A percentile compares a stretch with the other conserved stretches of the same genome.
These are phyloP conservation scores for Talaromyces trachyspermus DNA, from an alignment of 495 filamentous ascomycete species.

Conservation along the genomic window DNA sequence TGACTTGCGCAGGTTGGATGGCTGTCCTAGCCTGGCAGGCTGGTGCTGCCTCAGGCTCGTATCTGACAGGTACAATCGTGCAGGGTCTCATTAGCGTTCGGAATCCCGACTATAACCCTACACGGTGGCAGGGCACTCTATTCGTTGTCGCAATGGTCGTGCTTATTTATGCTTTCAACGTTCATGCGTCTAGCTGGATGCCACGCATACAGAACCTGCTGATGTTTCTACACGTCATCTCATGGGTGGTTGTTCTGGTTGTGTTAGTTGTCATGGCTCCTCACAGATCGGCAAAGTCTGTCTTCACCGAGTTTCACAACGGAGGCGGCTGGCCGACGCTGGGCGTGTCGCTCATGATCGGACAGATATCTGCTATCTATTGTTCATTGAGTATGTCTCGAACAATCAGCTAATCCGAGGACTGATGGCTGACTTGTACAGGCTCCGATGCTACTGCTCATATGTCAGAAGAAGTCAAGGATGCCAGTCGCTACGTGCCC, in stretches of 20 bases:
- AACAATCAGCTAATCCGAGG: constrained; percentile 2
- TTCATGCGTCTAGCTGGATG: constrained; percentile 27
- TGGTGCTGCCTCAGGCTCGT: constrained; percentile 27
- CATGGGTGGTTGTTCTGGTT: constrained; percentile 31
- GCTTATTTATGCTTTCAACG: constrained; percentile 34
- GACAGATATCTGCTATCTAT: constrained; percentile 35
- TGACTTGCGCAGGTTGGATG: constrained; percentile 42
- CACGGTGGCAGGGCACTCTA: constrained; percentile 37
- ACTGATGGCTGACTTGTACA: constrained; percentile 4
- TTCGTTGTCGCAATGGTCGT: constrained; percentile 38
- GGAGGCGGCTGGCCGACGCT: constrained; percentile 40
- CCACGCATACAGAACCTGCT: constrained; percentile 30
- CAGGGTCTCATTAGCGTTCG: constrained; percentile 33
- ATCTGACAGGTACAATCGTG: constrained; percentile 37
- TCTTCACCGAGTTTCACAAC: constrained; percentile 42
- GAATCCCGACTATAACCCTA: constrained; percentile 25
- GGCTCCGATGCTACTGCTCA: constrained; percentile 30
- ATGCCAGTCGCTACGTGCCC: constrained; percentile 38
- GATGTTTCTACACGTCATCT: constrained; percentile 32
- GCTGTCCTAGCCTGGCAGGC: constrained; percentile 35
- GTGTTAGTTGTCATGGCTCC: constrained; percentile 38
- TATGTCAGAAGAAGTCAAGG: constrained; percentile 43
- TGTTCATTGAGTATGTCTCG: constrained; percentile 20
- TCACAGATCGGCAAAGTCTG: constrained; percentile 25
- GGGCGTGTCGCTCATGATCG: constrained; percentile 42